Evolutionary conservation across 192 early-diverging fungal species (phyloP).

Genomic region (Funneliformis geosporum): DNA sequence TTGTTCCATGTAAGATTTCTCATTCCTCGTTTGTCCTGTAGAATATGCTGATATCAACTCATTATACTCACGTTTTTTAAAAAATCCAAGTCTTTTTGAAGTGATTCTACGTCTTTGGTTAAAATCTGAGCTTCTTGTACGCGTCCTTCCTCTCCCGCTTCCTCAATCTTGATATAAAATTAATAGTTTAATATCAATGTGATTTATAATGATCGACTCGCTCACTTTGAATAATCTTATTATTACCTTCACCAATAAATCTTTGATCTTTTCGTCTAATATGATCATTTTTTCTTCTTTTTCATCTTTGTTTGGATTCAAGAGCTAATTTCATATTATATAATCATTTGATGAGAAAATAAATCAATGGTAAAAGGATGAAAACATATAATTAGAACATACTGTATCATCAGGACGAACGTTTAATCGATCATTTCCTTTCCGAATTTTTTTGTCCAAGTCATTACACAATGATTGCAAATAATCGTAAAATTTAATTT

Average conservation of each 20-base stretch:
- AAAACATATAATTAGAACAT: constrained; percentile 21
- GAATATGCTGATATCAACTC: background rate
- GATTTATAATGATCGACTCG: background rate
- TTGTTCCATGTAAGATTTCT: background rate
- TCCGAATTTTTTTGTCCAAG: constrained; percentile 70
- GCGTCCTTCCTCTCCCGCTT: constrained; percentile 71
- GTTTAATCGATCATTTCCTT: constrained; percentile 67
- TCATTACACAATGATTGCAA: constrained; percentile 65
- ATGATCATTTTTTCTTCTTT: constrained; percentile 80
- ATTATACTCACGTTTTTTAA: constrained; percentile 54
- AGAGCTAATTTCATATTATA: constrained; percentile 38
- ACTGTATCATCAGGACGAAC: constrained; percentile 65
- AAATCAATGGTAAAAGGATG: background rate
- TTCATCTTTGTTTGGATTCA: constrained; percentile 70
- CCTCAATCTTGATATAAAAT: constrained; percentile 53
- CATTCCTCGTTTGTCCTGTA: background rate
- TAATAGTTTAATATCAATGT: background rate
- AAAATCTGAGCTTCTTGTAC: constrained; percentile 72
- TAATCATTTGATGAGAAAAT: background rate
- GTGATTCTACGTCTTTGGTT: constrained; percentile 64
- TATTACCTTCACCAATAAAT: constrained; percentile 54
- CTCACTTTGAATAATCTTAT: too few relatives aligned
- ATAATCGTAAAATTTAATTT: constrained; percentile 69
- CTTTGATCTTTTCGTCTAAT: constrained; percentile 78
- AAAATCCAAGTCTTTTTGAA: constrained; percentile 62